These are phyloP conservation scores for Murraya paniculata DNA, from an alignment of 345 rosid genomes.

Conservation along the genomic window DNA sequence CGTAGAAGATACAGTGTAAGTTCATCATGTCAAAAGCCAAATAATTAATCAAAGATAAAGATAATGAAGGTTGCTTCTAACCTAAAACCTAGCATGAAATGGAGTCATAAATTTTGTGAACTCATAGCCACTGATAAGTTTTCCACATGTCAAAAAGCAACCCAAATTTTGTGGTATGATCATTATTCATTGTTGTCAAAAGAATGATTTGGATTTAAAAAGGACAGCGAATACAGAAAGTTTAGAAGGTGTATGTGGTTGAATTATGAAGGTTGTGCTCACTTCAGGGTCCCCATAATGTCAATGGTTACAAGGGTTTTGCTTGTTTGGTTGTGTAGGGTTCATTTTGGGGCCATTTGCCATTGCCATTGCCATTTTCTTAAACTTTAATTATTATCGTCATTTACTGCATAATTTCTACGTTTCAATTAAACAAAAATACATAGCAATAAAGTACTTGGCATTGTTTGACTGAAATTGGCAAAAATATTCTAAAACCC, in stretches of 20 bases:
- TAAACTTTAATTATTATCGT: background rate
- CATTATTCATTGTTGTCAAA: background rate
- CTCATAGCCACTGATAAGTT: background rate
- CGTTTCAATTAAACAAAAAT: no score
- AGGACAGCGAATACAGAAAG: background rate
- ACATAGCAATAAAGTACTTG: no score
- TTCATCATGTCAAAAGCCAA: background rate
- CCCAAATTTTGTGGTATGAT: background rate
- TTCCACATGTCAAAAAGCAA: background rate
- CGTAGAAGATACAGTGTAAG: background rate
- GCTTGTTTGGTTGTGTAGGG: background rate
- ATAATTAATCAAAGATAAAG: background rate
- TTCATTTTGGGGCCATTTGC: no score
- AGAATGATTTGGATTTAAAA: background rate
- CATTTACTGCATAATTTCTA: background rate
- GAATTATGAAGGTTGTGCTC: slow-evolving; percentile 6
- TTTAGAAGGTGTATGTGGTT: background rate
- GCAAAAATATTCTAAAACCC: no score
- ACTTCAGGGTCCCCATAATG: background rate
- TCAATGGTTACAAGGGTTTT: background rate
- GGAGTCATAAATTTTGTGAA: background rate
- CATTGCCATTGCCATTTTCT: background rate
- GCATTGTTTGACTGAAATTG: no score
- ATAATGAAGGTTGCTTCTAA: background rate
- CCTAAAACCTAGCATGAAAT: background rate